These are phyloP conservation scores for Hysterangium stoloniferum DNA, from an alignment of 768 basidiomycete genomes.

Conservation along the genomic window DNA sequence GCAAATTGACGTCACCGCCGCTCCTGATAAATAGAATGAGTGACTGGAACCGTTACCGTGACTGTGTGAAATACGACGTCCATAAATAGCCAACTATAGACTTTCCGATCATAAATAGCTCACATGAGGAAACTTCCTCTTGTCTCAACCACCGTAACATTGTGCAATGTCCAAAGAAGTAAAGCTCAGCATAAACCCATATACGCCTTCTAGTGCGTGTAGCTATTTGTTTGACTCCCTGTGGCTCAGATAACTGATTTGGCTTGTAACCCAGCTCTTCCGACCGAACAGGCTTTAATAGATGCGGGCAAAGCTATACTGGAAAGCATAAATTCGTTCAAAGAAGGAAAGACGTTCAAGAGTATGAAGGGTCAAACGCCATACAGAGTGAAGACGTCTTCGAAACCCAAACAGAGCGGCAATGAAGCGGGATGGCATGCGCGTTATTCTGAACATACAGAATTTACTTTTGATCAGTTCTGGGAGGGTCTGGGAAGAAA, in stretches of 20 bases:
- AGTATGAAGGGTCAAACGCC: constrained; percentile 23
- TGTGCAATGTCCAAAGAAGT: no score
- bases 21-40: no score
- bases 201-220: constrained; percentile 33
- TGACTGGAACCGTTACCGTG: no score
- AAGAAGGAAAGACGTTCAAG: constrained; percentile 55
- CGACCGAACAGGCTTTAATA: constrained; percentile 50
- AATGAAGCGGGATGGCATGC: constrained; percentile 63
- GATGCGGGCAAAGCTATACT: constrained; percentile 47
- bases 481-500: constrained; percentile 61
- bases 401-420: constrained; percentile 40
- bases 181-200: constrained; percentile 32
- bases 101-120: no score
- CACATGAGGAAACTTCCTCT: no score
- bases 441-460: constrained; percentile 59
- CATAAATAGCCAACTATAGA: no score
- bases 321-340: constrained; percentile 53
- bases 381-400: constrained; percentile 43
- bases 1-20: no score
- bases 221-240: neutral
- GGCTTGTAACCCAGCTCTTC: constrained; percentile 40
- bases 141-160: no score
- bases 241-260: neutral
- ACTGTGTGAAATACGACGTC: no score
- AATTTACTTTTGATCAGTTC: constrained; percentile 65